Base-by-base conservation (phyloP, 768 basidiomycete genomes). In the Mycena sanguinolenta region DNA sequence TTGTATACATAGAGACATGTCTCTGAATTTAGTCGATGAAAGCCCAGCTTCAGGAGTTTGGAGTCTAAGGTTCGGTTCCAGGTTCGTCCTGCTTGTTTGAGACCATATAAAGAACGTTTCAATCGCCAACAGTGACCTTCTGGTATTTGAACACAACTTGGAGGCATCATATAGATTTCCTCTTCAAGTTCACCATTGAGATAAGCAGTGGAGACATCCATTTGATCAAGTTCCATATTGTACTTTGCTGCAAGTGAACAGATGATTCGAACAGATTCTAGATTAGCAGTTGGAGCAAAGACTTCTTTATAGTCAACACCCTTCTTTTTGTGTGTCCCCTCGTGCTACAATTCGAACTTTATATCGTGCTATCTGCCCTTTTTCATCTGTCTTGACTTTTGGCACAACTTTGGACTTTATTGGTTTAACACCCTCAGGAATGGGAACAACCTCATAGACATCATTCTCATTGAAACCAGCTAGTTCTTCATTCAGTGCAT, bases 191-290 rank as follows among this genome's bases (percentile, higher is more conserved):
- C 4, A 36, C 36, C 36, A 16, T 25, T 58, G n/a, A 58, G 55
- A 23, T 23, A 36, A 9, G 32, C 55, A 1, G 55, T 54, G 12
- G 53, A 54, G 0, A 54, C 58, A 19, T 46, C 59, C 59, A 61
- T 61, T 4, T 61, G 46, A 30, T 46, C 59, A 6, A 61, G 58
- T 14, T 59, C 58, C 17, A 59, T 38, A 25, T 59, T 39, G 3
- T 59, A 59, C 39, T 59, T 59, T 0, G 58, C 58, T 10, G 58
- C 58, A 1, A 59, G 58, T 14, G 28, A 17, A 46, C 58, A 61
- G 25, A 67, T 52, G 39, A 58, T 23, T 32, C 58, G 58, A 16
- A 67, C 32, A 27, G 58, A 59, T 34, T 59, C 58, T 13, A 59
- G 53, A 30, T 54, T 54, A 2, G 53, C 53, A 8, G 32, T 30